Percentiles rank a stretch among this genome's conserved stretches.
Evolutionary conservation across 73 alveolate genomes (phyloP).

Genomic region (Paraurostyla sp.): DNA sequence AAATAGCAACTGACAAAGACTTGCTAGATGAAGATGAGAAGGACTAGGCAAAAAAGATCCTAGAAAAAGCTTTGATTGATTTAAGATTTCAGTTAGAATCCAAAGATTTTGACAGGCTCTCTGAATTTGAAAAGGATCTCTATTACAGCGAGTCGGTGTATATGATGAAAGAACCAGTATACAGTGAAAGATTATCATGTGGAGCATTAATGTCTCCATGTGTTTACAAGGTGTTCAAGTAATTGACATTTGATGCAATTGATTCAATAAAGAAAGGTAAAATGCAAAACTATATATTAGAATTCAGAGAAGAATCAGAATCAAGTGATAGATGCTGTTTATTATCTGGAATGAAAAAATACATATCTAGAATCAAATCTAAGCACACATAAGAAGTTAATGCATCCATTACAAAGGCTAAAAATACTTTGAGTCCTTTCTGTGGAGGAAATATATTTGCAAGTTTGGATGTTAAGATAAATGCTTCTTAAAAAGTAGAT

Average conservation of each 20-base stretch:
- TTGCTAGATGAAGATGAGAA: neutral
- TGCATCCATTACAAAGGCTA: neutral
- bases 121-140: neutral
- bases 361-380: neutral
- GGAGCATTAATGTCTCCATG: neutral
- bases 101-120: neutral
- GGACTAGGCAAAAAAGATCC: neutral
- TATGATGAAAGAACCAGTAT: neutral
- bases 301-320: neutral
- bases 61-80: conserved; percentile 21
- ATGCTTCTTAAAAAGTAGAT: neutral
- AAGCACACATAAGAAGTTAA: neutral
- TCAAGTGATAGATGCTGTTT: neutral
- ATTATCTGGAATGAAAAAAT: conserved; percentile 20
- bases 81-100: neutral
- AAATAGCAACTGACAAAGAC: conserved; percentile 20
- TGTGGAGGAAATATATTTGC: conserved; percentile 5
- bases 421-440: neutral
- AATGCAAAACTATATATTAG: neutral
- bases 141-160: conserved; percentile 16
- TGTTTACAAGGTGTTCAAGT: neutral
- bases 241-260: neutral
- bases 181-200: conserved; percentile 12
- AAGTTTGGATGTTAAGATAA: neutral
- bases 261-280: neutral